Conservation (phyloP, 495 filamentous ascomycete genomes). For the Penicillium cataractarum region DNA sequence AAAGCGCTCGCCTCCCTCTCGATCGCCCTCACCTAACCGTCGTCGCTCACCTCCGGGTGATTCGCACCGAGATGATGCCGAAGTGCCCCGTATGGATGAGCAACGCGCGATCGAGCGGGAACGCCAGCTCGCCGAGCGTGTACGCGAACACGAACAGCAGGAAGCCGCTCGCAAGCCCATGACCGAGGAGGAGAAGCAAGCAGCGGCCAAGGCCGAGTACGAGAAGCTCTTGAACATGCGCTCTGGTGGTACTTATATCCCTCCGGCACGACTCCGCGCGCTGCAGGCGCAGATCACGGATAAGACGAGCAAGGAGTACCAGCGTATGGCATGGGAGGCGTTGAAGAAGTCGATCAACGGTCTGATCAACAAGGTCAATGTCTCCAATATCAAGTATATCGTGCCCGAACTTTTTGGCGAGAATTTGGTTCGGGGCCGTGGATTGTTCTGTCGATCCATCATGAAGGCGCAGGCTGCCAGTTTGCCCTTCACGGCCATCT, state of each 20-base stretch:
- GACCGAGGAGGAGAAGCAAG: slow-evolving; percentile 84
- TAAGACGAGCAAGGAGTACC: slow-evolving; percentile 93
- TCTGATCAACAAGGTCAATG: slow-evolving; percentile 97
- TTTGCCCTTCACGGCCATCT: slow-evolving; percentile 93
- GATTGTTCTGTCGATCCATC: slow-evolving; percentile 90
- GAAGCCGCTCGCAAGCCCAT: slow-evolving; percentile 58
- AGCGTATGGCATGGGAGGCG: slow-evolving; percentile 99
- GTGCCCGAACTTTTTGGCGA: slow-evolving; percentile 94
- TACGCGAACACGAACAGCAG: slow-evolving; percentile 57
- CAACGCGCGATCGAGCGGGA: slow-evolving; percentile 63
- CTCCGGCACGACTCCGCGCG: slow-evolving; percentile 85
- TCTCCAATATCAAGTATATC: slow-evolving; percentile 95
- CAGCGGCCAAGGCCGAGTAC: slow-evolving; percentile 83
- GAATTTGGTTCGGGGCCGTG: slow-evolving; percentile 88
- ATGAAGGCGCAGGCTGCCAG: slow-evolving; percentile 98
- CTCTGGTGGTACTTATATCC: slow-evolving; percentile 94
- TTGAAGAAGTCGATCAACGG: slow-evolving; percentile 99
- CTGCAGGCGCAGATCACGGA: slow-evolving; percentile 97
- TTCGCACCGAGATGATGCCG: slow-evolving; percentile 35
- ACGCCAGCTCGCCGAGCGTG: slow-evolving; percentile 62
- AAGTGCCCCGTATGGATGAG: slow-evolving; percentile 55
- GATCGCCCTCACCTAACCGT: slow-evolving; percentile 66
- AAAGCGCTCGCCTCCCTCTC: slow-evolving; percentile 65
- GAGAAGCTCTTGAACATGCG: slow-evolving; percentile 87
- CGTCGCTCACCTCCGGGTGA: slow-evolving; percentile 60